Evolutionary conservation across 768 basidiomycete genomes (phyloP), one percentile per base, ranked within the genome.

Genomic region (Nidula microcarpa): DNA sequence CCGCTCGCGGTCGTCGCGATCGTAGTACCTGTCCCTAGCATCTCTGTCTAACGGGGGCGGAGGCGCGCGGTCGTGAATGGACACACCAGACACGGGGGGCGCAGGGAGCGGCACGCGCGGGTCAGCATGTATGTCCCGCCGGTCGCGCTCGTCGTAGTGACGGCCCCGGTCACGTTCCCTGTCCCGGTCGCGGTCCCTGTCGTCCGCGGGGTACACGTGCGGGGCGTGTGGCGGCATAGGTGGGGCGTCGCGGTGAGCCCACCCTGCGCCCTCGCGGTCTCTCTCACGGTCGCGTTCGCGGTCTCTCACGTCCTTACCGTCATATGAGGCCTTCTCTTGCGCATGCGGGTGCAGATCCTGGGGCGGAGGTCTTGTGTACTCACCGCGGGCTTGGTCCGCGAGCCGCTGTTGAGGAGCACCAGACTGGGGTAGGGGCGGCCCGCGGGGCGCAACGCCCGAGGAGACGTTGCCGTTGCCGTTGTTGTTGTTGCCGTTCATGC

Each of bases 301-400:
- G 14, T 6, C 6, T 41, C 49, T 9, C n/a, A n/a, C n/a, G n/a
- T 50, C 49, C 49, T 50, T 50, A 50, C 33, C 36, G 36, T 50
- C 49, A 41, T 37, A 50, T 6, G 14, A 16, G 32, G 36, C 33
- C 7, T 34, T 34, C 16, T 49, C 33, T 11, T 49, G 17, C 11
- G 30, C n/a, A 39, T 39, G 37, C 9, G n/a, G 9, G 41, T 6
- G n/a, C 7, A 50, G n/a, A 41, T 41, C 49, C n/a, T 30, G 10
- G 6, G 37, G 36, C 6, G n/a, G 8, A 50, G 49, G 72, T 44
- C 74, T 74, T 35, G 2, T 48, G 8, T 39, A 39, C 37, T n/a
- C n/a, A n/a, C n/a, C n/a, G n/a, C n/a, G n/a, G n/a, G n/a, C n/a
- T n/a, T n/a, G n/a, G n/a, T n/a, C n/a, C n/a, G n/a, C n/a, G n/a